These are phyloP conservation scores for Tothia fuscella DNA, from an alignment of 2,329 filamentous ascomycete species.

Conservation along the genomic window DNA sequence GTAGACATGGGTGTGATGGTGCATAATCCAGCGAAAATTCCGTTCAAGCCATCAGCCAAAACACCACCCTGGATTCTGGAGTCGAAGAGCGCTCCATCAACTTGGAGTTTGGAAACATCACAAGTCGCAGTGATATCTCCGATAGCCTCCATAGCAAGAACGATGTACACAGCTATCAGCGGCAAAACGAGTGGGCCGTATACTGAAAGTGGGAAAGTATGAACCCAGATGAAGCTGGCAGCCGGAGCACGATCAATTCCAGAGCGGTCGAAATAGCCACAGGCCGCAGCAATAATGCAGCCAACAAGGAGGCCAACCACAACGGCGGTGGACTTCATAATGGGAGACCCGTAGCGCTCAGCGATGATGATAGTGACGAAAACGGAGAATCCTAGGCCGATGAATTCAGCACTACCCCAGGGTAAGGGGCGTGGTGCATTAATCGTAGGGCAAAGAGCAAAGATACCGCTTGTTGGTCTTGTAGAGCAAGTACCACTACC, in stretches of 20 bases:
- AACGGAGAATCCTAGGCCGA: slow-evolving; percentile 63
- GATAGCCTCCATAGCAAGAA: slow-evolving; percentile 67
- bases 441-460: slow-evolving; percentile 43
- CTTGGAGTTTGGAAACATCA: slow-evolving; percentile 51
- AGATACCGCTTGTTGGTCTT: slow-evolving; percentile 39
- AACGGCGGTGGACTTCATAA: slow-evolving; percentile 73
- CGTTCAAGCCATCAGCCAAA: slow-evolving; percentile 65
- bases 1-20: slow-evolving; percentile 72
- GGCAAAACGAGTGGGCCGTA: slow-evolving; percentile 66
- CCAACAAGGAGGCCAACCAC: slow-evolving; percentile 63
- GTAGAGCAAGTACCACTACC: slow-evolving; percentile 50
- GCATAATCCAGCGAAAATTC: slow-evolving; percentile 61
- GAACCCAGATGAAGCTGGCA: slow-evolving; percentile 66
- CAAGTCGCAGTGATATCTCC: slow-evolving; percentile 73
- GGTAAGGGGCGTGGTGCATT: slow-evolving; percentile 56
- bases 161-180: slow-evolving; percentile 49
- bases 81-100: slow-evolving; percentile 60
- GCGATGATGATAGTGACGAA: slow-evolving; percentile 70
- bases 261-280: slow-evolving; percentile 65
- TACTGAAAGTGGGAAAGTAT: slow-evolving; percentile 60
- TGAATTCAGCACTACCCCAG: slow-evolving; percentile 69
- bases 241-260: slow-evolving; percentile 60
- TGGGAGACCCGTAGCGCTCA: slow-evolving; percentile 68
- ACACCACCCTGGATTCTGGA: slow-evolving; percentile 69
- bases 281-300: slow-evolving; percentile 67